Evolutionary conservation across 2,329 filamentous ascomycete species (phyloP), one percentile per base, ranked within the genome.

Genomic region (Diaporthe citri): DNA sequence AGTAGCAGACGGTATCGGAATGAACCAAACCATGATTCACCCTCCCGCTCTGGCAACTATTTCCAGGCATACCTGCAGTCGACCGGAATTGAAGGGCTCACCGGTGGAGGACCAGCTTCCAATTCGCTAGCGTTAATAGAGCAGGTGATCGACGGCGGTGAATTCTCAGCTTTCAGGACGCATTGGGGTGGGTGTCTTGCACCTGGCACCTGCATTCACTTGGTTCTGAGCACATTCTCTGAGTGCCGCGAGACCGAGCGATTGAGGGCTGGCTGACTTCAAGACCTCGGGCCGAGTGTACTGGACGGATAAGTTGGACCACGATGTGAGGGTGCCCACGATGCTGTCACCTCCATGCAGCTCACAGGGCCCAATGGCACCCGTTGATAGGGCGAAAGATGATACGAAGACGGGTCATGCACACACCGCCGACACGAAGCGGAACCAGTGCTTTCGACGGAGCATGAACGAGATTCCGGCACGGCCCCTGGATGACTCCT

Each of bases 21-120:
- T 41, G 48, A 55, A n/a, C 48, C 46, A 67, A 41, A 41, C 6
- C 48, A 69, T 55, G 64, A 55, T 55, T 55, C 64, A 69, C 48
- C n/a, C 48, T 48, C 34, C 46, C n/a, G 46, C 31, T 13, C 34
- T 39, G n/a, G 48, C 48, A 20, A 55, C 34, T 69, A 28, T 25
- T 67, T 52, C 48, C n/a, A 55, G 48, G 48, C 48, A 2, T 39
- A 17, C 25, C 31, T 55, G 64, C 64, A 41, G 46, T 39, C 22
- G 7, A 28, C 64, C 31, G 64, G 48, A 55, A 41, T 28, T 69
- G 34, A 69, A 51, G 34, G 64, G 6, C 48, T 55, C 31, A 52
- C 12, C 34, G 46, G n/a, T 46, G 22, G 15, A 67, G 64, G 64
- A 25, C 46, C 31, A 17, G 31, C 64, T 39, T 55, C 48, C 34